Evolutionary conservation across 495 filamentous ascomycete species (phyloP).

Genomic region (Evernia prunastri): DNA sequence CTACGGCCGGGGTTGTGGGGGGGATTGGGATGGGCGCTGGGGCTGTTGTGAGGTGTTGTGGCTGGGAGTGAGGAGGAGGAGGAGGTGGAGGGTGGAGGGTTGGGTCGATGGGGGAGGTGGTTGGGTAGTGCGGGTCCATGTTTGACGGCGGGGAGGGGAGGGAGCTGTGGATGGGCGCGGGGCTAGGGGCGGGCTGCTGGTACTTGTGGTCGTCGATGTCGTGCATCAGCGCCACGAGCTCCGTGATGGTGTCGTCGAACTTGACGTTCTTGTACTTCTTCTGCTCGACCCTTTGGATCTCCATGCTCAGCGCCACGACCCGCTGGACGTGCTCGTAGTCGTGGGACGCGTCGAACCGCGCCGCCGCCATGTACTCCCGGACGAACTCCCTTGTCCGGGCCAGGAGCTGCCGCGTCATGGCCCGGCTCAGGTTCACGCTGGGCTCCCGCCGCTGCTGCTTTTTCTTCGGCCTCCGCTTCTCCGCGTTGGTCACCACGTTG

Average conservation of each 20-base stretch:
- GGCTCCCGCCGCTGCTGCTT: conserved; percentile 4
- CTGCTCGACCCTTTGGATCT: conserved; percentile 35
- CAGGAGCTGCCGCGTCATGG: conserved; percentile 9
- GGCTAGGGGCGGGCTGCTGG: not conserved
- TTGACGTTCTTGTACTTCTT: conserved; percentile 11
- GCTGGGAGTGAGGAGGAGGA: too few relatives aligned
- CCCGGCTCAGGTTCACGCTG: not conserved
- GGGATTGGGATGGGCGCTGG: not conserved
- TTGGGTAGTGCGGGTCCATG: not conserved
- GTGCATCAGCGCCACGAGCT: conserved; percentile 25
- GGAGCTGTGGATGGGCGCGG: not conserved
- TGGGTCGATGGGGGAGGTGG: conserved; percentile 4
- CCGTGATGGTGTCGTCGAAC: conserved; percentile 17
- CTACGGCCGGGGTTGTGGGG: not conserved
- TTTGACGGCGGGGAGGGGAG: not conserved
- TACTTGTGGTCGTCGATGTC: conserved; percentile 27
- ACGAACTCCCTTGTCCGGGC: conserved; percentile 42
- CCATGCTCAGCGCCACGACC: conserved; percentile 64
- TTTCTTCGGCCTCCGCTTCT: conserved; percentile 1
- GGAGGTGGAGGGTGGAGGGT: not conserved
- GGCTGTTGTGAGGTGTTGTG: too few relatives aligned
- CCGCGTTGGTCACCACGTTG: not conserved
- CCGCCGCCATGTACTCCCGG: conserved; percentile 59
- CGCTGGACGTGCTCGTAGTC: conserved; percentile 77
- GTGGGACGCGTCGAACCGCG: conserved; percentile 70